A percentile compares a stretch with the other conserved stretches of the same genome.
Conservation (phyloP, 1,139 yeast species). For the Magnusiomyces suaveolens region DNA sequence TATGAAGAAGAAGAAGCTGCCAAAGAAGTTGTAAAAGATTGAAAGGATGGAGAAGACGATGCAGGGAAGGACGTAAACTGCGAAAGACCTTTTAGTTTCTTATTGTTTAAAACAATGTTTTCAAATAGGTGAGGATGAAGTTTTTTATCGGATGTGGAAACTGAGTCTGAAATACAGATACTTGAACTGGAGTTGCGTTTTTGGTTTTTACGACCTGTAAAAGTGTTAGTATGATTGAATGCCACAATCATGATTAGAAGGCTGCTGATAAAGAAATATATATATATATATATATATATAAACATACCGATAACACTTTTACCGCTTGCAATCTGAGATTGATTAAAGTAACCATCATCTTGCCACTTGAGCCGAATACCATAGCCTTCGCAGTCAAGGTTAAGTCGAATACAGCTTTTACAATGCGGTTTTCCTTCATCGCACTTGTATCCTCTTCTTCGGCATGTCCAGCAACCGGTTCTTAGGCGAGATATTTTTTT, state of each 20-base stretch:
- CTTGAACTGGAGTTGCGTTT: neutral
- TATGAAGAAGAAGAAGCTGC: neutral
- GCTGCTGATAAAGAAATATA: too few species aligned
- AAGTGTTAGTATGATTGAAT: too few species aligned
- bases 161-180: neutral
- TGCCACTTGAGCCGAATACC: conserved; percentile 27
- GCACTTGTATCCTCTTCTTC: conserved; percentile 72
- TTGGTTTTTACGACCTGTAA: neutral
- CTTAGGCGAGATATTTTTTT: conserved; percentile 2
- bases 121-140: neutral
- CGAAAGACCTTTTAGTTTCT: neutral
- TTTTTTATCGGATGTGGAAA: neutral
- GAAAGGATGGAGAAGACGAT: neutral
- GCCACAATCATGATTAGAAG: too few species aligned
- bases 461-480: conserved; percentile 72
- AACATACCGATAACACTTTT: neutral
- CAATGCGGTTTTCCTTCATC: conserved; percentile 46
- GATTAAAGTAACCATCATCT: conserved; percentile 12
- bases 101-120: neutral
- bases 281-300: too few species aligned
- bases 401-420: conserved; percentile 15
- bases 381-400: conserved; percentile 24
- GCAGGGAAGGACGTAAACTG: neutral
- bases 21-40: neutral
- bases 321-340: conserved; percentile 3